Evolutionary conservation across 345 rosid genomes (phyloP).

Genomic region (Schrenkiella parvula): DNA sequence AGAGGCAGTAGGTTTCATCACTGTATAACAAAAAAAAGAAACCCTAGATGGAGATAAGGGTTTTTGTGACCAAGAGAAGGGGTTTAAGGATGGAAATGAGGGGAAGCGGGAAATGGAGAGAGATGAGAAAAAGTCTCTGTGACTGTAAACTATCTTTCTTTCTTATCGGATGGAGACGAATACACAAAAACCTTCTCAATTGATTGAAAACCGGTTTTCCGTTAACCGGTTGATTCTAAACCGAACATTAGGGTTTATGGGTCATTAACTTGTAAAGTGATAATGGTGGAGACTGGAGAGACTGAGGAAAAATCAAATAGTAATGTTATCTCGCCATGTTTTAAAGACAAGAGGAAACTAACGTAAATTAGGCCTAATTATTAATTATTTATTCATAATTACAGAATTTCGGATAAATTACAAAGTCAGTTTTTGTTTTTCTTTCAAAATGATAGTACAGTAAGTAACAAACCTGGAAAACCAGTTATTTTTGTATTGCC

Average conservation of each 20-base stretch:
- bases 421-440: neutral
- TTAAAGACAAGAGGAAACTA: too few species aligned
- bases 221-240: neutral
- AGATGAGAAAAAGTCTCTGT: slow-evolving; percentile 26
- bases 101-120: slow-evolving; percentile 24
- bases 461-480: neutral
- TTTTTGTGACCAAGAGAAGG: neutral
- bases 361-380: too few species aligned
- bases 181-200: slow-evolving; percentile 1
- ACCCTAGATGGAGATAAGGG: neutral
- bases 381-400: too few species aligned
- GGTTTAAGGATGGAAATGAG: slow-evolving; percentile 23
- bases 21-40: neutral
- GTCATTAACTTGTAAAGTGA: too few species aligned
- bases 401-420: too few species aligned
- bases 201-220: neutral
- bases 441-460: neutral
- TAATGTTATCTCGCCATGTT: too few species aligned
- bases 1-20: slow-evolving; percentile 28
- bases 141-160: slow-evolving; percentile 31
- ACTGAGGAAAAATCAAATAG: too few species aligned
- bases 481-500: neutral
- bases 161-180: slow-evolving; percentile 28
- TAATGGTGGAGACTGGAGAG: too few species aligned
- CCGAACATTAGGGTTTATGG: neutral